A percentile compares a stretch with the other conserved stretches of the same genome.
These are phyloP conservation scores for Tuber melanosporum DNA, from an alignment of 495 filamentous ascomycete species.

Conservation along the genomic window DNA sequence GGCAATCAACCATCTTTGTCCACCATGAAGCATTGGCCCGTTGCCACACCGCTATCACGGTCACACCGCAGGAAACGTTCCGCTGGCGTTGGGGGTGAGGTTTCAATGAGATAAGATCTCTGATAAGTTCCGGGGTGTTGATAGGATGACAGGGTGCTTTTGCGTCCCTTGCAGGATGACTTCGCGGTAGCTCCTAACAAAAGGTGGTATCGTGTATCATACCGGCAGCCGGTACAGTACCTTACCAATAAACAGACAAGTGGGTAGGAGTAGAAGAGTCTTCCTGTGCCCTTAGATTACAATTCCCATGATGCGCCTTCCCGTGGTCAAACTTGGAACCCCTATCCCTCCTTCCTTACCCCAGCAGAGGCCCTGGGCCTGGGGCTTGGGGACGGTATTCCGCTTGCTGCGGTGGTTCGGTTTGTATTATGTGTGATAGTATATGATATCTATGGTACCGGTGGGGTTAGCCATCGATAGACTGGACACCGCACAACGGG, in stretches of 20 bases:
- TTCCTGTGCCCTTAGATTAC: background rate
- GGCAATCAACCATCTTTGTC: background rate
- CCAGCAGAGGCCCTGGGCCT: background rate
- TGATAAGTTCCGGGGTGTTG: background rate
- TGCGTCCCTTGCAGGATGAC: background rate
- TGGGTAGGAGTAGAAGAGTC: background rate
- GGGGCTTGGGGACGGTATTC: background rate
- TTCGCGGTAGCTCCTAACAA: background rate
- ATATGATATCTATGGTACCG: background rate
- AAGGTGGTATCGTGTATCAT: background rate
- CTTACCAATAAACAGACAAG: background rate
- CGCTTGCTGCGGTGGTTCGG: background rate
- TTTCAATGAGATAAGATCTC: background rate
- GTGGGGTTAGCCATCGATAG: background rate
- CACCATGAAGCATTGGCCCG: background rate
- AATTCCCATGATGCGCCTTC: constrained; percentile 2
- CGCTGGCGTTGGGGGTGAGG: background rate
- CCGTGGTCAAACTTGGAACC: background rate
- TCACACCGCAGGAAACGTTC: constrained; percentile 1
- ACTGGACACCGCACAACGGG: background rate
- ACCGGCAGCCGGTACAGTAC: no score
- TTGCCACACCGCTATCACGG: background rate
- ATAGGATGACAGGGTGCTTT: background rate
- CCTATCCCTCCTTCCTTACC: background rate
- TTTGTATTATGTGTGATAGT: background rate